These are phyloP conservation scores for Metschnikowia gruessii DNA, from an alignment of 805 yeast genomes.

Conservation along the genomic window DNA sequence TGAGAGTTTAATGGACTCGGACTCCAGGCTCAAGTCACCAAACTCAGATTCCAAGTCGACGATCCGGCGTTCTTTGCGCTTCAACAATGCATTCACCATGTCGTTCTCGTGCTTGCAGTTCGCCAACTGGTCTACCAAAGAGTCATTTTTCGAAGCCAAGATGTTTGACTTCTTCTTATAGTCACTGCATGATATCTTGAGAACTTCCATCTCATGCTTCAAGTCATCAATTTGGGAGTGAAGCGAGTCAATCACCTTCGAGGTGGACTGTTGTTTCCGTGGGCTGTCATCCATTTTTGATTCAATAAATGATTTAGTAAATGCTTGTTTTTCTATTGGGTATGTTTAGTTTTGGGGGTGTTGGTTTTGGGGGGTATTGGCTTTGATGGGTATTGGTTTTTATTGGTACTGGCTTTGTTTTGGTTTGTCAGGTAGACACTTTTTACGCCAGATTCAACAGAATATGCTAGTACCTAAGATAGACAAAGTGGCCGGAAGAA, in stretches of 20 bases:
- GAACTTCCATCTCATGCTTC: conserved; percentile 45
- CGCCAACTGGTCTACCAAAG: conserved; percentile 60
- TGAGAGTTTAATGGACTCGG: conserved; percentile 49
- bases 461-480: neutral
- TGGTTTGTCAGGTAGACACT: neutral
- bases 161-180: conserved; percentile 52
- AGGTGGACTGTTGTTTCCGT: conserved; percentile 24
- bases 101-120: conserved; percentile 77
- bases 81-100: conserved; percentile 62
- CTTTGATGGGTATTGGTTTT: neutral
- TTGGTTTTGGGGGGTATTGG: neutral
- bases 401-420: neutral
- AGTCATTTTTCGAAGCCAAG: conserved; percentile 47
- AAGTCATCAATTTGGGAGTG: conserved; percentile 43
- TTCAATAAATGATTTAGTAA: neutral
- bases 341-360: neutral
- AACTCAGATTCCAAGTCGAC: conserved; percentile 61
- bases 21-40: conserved; percentile 43
- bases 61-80: conserved; percentile 67
- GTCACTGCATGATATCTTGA: conserved; percentile 41
- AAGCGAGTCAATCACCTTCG: conserved; percentile 51
- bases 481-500: neutral
- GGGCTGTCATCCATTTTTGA: conserved; percentile 22
- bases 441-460: neutral
- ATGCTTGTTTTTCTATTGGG: no score